Evolutionary conservation across 495 filamentous ascomycete genomes (phyloP), one percentile per base, ranked within the genome.

Genomic region (Podospora conica): DNA sequence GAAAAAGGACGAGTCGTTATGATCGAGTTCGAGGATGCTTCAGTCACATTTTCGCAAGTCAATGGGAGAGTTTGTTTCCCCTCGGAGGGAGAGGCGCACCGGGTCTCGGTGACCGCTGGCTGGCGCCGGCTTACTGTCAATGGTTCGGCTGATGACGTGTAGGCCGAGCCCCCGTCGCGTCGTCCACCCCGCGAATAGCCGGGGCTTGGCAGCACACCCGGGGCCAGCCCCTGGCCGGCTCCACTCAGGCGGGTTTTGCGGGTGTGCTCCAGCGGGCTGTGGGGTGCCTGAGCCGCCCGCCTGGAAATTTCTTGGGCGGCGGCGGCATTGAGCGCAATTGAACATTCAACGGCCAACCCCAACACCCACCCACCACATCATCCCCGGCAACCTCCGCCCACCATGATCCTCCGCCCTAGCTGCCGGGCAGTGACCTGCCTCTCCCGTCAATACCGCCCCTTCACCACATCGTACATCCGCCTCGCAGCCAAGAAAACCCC

Each of bases 371-470:
- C 27, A 22, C 53, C 55, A 53, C 64, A 53, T 29, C 9, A 25
- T 15, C 64, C 28, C 54, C 63, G 27, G 58, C 54, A 64, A 62
- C 60, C 64, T 12, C 60, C 55, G 40, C 54, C 62, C 67, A 66
- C 66, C 53, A 77, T 76, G 74, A 60, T 73, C 59, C 63, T 64
- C 54, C 64, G 67, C 63, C 63, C 65, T 55, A 64, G 57, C 60
- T 29, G 65, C 15, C 69, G 60, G 40, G 24, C 65, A 25, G 68
- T 67, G 28, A 55, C 68, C 58, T 83, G 82, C 64, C 72, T 83
- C 10, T 58, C 78, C 12, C 82, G 81, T 66, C 82, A 82, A 78
- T 83, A 77, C 70, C 77, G 80, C 22, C 68, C 76, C 0, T 82
- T 84, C 58, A 79, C 75, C 67, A 73, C 77, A 3, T 82, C 83